Evolutionary conservation across 345 rosid genomes (phyloP), one percentile per base, ranked within the genome.

Genomic region (Gossypium stocksii): DNA sequence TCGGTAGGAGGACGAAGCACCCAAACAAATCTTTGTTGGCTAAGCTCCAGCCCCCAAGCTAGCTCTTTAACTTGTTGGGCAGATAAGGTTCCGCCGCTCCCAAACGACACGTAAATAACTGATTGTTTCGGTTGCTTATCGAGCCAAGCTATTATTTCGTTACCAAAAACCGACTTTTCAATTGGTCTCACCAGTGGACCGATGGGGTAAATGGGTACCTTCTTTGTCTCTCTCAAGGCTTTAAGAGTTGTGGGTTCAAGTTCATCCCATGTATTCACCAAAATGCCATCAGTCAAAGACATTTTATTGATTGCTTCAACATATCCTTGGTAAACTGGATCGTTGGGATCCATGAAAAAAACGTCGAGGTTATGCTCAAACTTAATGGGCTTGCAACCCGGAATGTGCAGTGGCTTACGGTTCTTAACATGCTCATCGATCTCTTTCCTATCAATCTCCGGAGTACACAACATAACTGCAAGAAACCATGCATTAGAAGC

Each of bases 11-110:
- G 71, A 14, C 84, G 83, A 19, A 77, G 49, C 72, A 84, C 59
- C 87, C 87, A 81, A 56, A 84, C 0, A 6, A 83, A 82, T 43
- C 73, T 77, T 58, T 86, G 89, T 38, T 78, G 75, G 71, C 93
- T 86, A 51, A 85, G 48, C 78, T 92, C 92, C 72, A 92, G 72
- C 7, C 91, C 92, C 80, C 77, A 89, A 11, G 97, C 92, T 17
- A 92, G 64, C 80, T 92, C 91, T 1, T 29, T 67, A 9, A 81
- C 77, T 74, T 92, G 93, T 61, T 85, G 82, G 1, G 65, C 7
- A 2, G 96, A 78, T 49, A 86, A 52, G 10, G 86, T 83, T 16
- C 96, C 96, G 16, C 96, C 91, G 38, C 93, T 92, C 8, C 97
- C 97, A 54, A 90, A 83, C 9, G 88, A 88, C 38, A 92, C 89